Conservation (phyloP, 106 monocot species). For the Dendrobium nobile region DNA sequence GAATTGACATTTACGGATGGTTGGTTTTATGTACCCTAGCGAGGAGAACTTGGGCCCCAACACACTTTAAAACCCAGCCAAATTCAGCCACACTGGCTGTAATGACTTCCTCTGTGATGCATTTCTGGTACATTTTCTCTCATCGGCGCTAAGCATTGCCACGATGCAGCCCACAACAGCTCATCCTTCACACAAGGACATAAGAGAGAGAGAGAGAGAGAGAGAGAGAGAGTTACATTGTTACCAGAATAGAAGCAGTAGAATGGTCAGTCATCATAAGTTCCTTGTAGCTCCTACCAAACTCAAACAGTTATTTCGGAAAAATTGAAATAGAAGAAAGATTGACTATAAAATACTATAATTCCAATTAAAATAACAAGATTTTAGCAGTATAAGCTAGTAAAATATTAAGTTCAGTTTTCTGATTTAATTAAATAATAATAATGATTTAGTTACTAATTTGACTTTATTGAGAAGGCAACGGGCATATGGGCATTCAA, state of each 20-base stretch:
- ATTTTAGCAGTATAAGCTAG: no score
- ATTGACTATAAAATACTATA: no score
- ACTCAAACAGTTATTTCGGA: slow-evolving; percentile 67
- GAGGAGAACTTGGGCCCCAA: slow-evolving; percentile 84
- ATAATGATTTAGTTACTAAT: slow-evolving; percentile 27
- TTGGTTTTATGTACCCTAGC: slow-evolving; percentile 28
- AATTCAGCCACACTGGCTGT: slow-evolving; percentile 83
- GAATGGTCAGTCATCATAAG: slow-evolving; percentile 90
- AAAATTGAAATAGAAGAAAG: not conserved
- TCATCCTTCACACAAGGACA: slow-evolving; percentile 52
- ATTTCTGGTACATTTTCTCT: slow-evolving; percentile 29
- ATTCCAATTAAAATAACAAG: no score
- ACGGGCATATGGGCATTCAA: slow-evolving; percentile 41
- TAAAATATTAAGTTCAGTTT: no score
- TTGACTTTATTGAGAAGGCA: slow-evolving; percentile 87
- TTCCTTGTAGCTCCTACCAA: slow-evolving; percentile 55
- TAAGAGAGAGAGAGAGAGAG: not conserved
- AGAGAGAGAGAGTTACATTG: slow-evolving; percentile 28
- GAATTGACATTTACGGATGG: no score
- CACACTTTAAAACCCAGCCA: slow-evolving; percentile 89
- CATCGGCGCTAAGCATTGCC: slow-evolving; percentile 73
- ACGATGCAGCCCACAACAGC: slow-evolving; percentile 85
- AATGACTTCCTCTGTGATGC: slow-evolving; percentile 59
- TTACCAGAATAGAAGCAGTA: slow-evolving; percentile 94
- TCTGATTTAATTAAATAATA: not conserved